phyloP scores from a whole-genome alignment of 2,329 filamentous ascomycete species.

The Botryotinia globosa region DNA sequence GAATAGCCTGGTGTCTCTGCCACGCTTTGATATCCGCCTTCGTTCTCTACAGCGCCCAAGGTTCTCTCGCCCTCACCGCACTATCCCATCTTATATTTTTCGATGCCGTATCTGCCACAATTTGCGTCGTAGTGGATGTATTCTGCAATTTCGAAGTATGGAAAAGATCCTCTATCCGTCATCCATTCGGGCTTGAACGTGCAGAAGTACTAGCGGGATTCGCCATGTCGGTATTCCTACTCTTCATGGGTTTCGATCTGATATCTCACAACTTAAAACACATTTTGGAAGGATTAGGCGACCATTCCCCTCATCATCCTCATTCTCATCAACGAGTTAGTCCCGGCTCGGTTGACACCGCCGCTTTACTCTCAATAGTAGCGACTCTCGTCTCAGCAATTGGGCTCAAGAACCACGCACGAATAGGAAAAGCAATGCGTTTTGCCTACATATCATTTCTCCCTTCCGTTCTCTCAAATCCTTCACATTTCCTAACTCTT shows the following conservation, averaged over 20 bases:
- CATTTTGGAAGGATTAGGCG: constrained; percentile 69
- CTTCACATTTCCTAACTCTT: constrained; percentile 90
- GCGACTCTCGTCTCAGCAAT: constrained; percentile 85
- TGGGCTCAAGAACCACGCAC: constrained; percentile 81
- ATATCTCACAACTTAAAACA: constrained; percentile 93
- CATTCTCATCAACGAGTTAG: constrained; percentile 66
- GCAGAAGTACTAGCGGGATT: constrained; percentile 94
- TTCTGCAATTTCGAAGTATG: constrained; percentile 97
- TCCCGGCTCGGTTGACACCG: constrained; percentile 75
- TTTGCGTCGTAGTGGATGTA: constrained; percentile 90
- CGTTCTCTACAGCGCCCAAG: constrained; percentile 81
- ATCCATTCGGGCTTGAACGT: constrained; percentile 90
- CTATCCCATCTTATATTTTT: constrained; percentile 93
- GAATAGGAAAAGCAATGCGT: constrained; percentile 88
- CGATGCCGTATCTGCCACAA: constrained; percentile 85
- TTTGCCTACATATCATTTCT: constrained; percentile 79
- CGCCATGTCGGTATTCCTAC: constrained; percentile 88
- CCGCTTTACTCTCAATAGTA: constrained; percentile 75
- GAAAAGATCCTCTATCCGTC: constrained; percentile 86
- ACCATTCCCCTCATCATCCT: constrained; percentile 70
- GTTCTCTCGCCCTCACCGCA: constrained; percentile 86
- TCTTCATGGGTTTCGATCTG: constrained; percentile 97
- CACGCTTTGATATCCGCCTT: constrained; percentile 81
- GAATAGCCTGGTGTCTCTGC: constrained; percentile 85
- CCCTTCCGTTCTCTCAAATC: constrained; percentile 86